Evolutionary conservation across 2,329 filamentous ascomycete species (phyloP).

Genomic region (Kalmusia sp.): DNA sequence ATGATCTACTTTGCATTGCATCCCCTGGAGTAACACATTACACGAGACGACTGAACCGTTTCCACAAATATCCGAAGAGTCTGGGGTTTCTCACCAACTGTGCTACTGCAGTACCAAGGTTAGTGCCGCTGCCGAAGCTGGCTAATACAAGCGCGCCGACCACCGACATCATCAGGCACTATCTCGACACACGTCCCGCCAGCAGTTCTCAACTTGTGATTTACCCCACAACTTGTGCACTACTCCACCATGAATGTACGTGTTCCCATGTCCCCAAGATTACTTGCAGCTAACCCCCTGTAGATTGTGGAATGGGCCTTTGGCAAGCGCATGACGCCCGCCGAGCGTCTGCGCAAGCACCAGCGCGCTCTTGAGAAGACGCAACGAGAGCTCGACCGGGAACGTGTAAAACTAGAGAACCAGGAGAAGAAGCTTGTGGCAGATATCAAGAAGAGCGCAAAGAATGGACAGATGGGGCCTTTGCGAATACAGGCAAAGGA

Average conservation of each 20-base stretch:
- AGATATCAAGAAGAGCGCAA: constrained; percentile 98
- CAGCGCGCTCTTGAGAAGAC: constrained; percentile 97
- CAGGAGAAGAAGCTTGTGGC: constrained; percentile 96
- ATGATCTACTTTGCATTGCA: background rate
- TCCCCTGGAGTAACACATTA: background rate
- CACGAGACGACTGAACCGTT: no score
- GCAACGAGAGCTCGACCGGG: constrained; percentile 92
- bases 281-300: constrained; percentile 21
- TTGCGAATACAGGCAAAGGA: constrained; percentile 99
- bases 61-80: no score
- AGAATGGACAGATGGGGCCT: constrained; percentile 98
- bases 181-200: background rate
- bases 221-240: background rate
- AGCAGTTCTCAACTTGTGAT: background rate
- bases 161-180: constrained; percentile 3
- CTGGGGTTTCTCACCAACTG: no score
- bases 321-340: constrained; percentile 98
- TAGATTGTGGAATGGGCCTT: constrained; percentile 99
- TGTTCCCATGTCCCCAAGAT: constrained; percentile 24
- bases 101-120: background rate
- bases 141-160: constrained; percentile 2
- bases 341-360: constrained; percentile 89
- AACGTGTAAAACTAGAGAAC: constrained; percentile 94
- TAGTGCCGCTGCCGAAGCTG: constrained; percentile 7
- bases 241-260: constrained; percentile 64